Evolutionary conservation across 768 basidiomycete species (phyloP), one percentile per base, ranked within the genome.

Genomic region (Boletus coccyginus): DNA sequence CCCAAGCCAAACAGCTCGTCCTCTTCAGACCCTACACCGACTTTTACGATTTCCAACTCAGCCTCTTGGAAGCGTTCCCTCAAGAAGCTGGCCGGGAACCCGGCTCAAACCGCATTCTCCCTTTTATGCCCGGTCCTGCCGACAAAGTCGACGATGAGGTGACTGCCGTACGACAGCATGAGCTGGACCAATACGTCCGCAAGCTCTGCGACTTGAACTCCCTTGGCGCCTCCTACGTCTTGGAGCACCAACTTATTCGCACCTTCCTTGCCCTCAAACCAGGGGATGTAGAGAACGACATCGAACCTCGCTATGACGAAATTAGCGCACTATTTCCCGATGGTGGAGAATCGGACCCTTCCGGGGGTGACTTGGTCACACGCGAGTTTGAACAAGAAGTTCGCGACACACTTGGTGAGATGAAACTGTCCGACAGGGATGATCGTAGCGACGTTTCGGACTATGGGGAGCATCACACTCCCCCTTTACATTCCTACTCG

Each of bases 61-160:
- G 83, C 6, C 82, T 99, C 24, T 83, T 98, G 58, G 83, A 94
- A 45, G 79, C 81, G 0, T 98, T 95, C 73, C 94, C 95, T 8
- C 81, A 81, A 44, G 97, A 99, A 74, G 97, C 94, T 14, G 97
- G 97, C 21, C 83, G 91, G 16, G 74, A 86, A 36, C 77, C 82
- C 11, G 78, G 79, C 31, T 76, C 83, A 59, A 78, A 79, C 10
- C 82, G 97, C 36, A 88, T 96, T 49, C 76, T 99, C 29, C 97
- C 97, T 2, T 98, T 85, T 73, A 99, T 99, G 97, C 97, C 97
- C 3, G 97, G 97, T 3, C 97, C 95, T 7, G 84, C 90, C 8
- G 80, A 88, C 27, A 76, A 86, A 19, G 93, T 98, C 35, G 87
- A 94, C 73, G 88, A 92, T 60, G 78, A 80, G 40, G 78, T 98